Conservation (phyloP, 345 rosid genomes). For the Brassica rapa region DNA sequence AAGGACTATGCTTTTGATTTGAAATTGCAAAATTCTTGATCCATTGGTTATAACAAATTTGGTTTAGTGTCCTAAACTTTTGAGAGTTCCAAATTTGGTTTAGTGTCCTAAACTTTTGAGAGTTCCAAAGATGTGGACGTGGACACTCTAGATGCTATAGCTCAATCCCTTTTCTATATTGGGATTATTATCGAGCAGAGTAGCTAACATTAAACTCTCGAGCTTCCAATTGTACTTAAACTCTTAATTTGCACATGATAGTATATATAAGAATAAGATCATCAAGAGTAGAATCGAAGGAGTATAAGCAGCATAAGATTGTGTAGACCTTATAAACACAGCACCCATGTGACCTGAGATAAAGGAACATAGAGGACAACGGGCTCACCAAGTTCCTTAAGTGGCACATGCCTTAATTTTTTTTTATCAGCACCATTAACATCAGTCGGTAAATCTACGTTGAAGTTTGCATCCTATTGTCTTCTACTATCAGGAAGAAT, state of each 20-base stretch:
- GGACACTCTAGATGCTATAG: too few relatives aligned
- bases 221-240: slow-evolving; percentile 83
- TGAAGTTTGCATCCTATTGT: slow-evolving; percentile 74
- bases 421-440: slow-evolving; percentile 60
- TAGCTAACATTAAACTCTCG: slow-evolving; percentile 44
- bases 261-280: slow-evolving; percentile 22
- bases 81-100: neutral
- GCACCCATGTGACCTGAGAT: slow-evolving; percentile 54
- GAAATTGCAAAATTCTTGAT: neutral
- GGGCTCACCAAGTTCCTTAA: slow-evolving; percentile 79
- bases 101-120: too few relatives aligned
- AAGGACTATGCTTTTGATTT: neutral
- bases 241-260: slow-evolving; percentile 58
- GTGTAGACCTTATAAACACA: neutral
- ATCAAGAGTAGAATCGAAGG: slow-evolving; percentile 5
- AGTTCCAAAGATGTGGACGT: too few relatives aligned
- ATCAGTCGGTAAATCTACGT: slow-evolving; percentile 79
- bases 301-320: slow-evolving; percentile 8
- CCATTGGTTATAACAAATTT: neutral
- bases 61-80: neutral
- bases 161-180: too few relatives aligned
- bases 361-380: slow-evolving; percentile 71
- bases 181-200: too few relatives aligned
- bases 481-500: slow-evolving; percentile 51
- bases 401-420: slow-evolving; percentile 59